Percentiles rank a stretch among this genome's conserved stretches.
Conservation (phyloP, 2,329 filamentous ascomycete species). For the Monosporascus ibericus region DNA sequence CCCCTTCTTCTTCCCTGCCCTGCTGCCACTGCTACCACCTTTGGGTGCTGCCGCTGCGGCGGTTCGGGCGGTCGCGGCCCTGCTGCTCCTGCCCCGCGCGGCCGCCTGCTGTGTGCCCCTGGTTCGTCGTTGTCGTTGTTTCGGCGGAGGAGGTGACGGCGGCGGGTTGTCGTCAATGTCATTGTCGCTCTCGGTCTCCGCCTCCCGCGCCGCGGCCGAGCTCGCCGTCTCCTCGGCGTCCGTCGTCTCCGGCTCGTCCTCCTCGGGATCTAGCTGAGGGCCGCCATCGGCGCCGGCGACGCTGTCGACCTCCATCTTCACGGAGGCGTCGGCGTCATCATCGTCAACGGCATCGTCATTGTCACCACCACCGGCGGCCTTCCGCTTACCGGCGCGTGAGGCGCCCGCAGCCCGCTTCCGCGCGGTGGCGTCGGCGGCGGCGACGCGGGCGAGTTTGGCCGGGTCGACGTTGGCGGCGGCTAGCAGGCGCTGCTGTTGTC, state of each 20-base stretch:
- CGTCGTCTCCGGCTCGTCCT: slow-evolving; percentile 30
- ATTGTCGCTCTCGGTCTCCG: slow-evolving; percentile 14
- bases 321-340: slow-evolving; percentile 39
- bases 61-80: too few species aligned
- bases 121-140: slow-evolving; percentile 3
- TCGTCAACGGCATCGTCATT: slow-evolving; percentile 34
- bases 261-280: slow-evolving; percentile 30
- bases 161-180: slow-evolving; percentile 28
- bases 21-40: too few species aligned
- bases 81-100: not conserved
- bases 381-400: slow-evolving; percentile 46
- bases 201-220: slow-evolving; percentile 38
- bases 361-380: slow-evolving; percentile 32
- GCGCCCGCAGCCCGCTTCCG: slow-evolving; percentile 21
- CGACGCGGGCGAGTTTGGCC: slow-evolving; percentile 26
- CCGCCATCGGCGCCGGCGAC: slow-evolving; percentile 12
- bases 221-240: slow-evolving; percentile 36
- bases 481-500: slow-evolving; percentile 63
- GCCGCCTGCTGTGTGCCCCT: slow-evolving; percentile 6
- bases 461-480: slow-evolving; percentile 37
- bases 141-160: slow-evolving; percentile 4
- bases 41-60: too few species aligned
- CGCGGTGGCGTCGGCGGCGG: slow-evolving; percentile 14
- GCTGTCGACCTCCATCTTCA: slow-evolving; percentile 46
- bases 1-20: too few species aligned